Base-by-base conservation (phyloP, 805 yeast genomes). In the Saccharomycopsis fermentans region DNA sequence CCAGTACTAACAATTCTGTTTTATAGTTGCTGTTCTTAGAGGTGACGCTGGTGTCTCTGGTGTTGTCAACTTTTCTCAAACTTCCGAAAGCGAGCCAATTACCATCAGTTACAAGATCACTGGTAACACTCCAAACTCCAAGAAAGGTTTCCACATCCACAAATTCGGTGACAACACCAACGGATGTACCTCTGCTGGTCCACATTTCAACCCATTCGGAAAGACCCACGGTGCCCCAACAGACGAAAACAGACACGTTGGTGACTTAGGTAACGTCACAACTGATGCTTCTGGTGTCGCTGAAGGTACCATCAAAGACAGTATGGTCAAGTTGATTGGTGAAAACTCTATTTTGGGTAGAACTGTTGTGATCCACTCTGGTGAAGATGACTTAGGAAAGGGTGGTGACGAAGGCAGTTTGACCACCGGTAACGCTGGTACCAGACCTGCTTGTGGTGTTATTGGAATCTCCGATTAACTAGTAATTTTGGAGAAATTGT, bases 101-200 rank as follows among this genome's bases (percentile, higher is more conserved):
- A 86, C 89, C 53, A 80, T 94, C 66, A 67, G 90, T 24, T 94
- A 90, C 84, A 95, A 92, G 69, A 87, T 94, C 71, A 69, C 82
- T 59, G 99, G 99, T 73, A 89, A 90, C 75, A 84, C 82, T 65
- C 78, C 97, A 62, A 86, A 88, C 69, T 92, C 96, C 55, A 77
- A 80, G 71, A 85, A 96, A 76, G 99, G 99, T 57, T 92, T 94
- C 96, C 99, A 94, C 81, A 78, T 94, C 71, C 99, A 94, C 77
- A 86, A 89, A 71, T 94, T 94, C 70, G 99, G 99, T 78, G 99
- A 94, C 80, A 90, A 89, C 84, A 90, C 99, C 76, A 94, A 94
- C 74, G 99, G 99, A 65, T 94, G 99, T 79, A 92, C 96, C 62
- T 88, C 96, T 65, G 97, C 97, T 58, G 97, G 97, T 70, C 96